Evolutionary conservation across 2,329 filamentous ascomycete species (phyloP).

Genomic region (Grosmannia penicillata): DNA sequence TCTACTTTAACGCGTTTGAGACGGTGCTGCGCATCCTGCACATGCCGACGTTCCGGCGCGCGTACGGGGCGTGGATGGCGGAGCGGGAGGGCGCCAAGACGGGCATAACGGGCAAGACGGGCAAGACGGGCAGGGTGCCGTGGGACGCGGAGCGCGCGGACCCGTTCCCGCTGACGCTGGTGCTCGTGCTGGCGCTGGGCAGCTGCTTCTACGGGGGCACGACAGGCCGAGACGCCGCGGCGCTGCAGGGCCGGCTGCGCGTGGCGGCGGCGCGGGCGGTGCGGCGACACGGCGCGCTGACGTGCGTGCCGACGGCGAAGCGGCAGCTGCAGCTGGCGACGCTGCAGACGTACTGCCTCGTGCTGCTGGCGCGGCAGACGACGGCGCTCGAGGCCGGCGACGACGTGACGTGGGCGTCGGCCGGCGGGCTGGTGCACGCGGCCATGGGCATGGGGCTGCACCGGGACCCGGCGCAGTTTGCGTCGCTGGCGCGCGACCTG

Average conservation of each 20-base stretch:
- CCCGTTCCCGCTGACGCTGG: conserved; percentile 29
- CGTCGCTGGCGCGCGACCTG: conserved; percentile 28
- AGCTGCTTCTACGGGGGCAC: conserved; percentile 24
- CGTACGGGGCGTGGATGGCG: conserved; percentile 30
- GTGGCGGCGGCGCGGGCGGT: conserved; percentile 7
- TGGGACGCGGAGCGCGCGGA: conserved; percentile 7
- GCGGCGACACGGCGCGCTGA: conserved; percentile 1
- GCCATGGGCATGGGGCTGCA: conserved; percentile 46
- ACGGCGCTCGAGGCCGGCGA: conserved; percentile 25
- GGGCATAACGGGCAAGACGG: too few species aligned
- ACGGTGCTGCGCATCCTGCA: conserved; percentile 38
- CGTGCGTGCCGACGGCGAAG: conserved; percentile 9
- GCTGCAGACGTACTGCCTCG: conserved; percentile 10
- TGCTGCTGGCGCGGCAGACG: conserved; percentile 9
- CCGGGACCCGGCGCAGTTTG: conserved; percentile 35
- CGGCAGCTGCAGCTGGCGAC: conserved; percentile 8
- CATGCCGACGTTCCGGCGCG: conserved; percentile 33
- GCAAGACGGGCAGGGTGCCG: too few species aligned
- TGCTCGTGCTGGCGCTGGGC: conserved; percentile 32
- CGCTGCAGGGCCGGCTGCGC: conserved; percentile 5
- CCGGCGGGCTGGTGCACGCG: conserved; percentile 33
- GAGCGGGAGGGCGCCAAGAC: conserved; percentile 15
- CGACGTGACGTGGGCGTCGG: conserved; percentile 37
- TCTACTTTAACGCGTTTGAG: conserved; percentile 39
- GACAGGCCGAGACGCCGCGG: too few species aligned